These are phyloP conservation scores for Xylaria grammica DNA, from an alignment of 495 filamentous ascomycete genomes.

Conservation along the genomic window DNA sequence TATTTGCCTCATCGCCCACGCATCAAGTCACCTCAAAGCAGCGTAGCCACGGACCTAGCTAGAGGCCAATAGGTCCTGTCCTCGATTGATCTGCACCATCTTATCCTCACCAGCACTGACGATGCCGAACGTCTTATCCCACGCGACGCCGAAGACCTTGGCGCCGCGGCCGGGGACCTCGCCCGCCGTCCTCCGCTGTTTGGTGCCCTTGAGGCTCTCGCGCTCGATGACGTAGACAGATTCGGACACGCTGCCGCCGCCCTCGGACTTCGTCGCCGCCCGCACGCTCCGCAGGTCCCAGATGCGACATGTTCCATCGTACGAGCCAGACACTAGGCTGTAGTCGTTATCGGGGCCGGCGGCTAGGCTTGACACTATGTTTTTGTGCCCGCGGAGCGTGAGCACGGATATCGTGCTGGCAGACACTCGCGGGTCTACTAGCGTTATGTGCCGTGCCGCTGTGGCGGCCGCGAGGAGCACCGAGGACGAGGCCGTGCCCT, in stretches of 20 bases:
- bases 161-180: slow-evolving; percentile 63
- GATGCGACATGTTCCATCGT: slow-evolving; percentile 87
- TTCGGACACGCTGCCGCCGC: slow-evolving; percentile 71
- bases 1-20: background rate
- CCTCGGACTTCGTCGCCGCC: slow-evolving; percentile 64
- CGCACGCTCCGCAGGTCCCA: slow-evolving; percentile 87
- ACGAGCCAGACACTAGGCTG: slow-evolving; percentile 78
- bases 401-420: slow-evolving; percentile 76
- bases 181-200: slow-evolving; percentile 57
- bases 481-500: slow-evolving; percentile 36
- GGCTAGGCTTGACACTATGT: slow-evolving; percentile 75
- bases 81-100: slow-evolving; percentile 84
- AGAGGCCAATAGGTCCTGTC: slow-evolving; percentile 13
- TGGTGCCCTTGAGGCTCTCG: slow-evolving; percentile 60
- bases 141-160: slow-evolving; percentile 89
- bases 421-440: slow-evolving; percentile 83
- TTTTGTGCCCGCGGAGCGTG: slow-evolving; percentile 88
- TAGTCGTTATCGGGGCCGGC: slow-evolving; percentile 75
- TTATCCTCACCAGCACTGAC: slow-evolving; percentile 92
- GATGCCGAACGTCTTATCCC: slow-evolving; percentile 85
- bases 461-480: slow-evolving; percentile 84
- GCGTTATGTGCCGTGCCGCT: slow-evolving; percentile 81
- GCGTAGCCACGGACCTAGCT: background rate
- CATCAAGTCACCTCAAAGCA: background rate
- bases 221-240: slow-evolving; percentile 81